Evolutionary conservation across 257 asterid genomes (phyloP).

Genomic region (Rhazya stricta): DNA sequence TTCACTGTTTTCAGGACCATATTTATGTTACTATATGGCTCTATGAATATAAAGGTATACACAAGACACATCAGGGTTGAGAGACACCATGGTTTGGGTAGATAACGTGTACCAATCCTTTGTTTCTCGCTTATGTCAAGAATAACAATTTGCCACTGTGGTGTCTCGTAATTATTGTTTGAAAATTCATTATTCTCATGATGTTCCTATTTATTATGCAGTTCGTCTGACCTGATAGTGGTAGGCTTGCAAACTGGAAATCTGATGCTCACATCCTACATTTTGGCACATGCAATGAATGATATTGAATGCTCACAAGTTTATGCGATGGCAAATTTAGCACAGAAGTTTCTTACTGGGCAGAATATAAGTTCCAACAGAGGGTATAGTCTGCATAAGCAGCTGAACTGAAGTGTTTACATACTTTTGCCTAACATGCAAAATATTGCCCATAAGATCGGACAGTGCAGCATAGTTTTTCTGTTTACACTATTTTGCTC

Average conservation of each 20-base stretch:
- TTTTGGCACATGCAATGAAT: background rate
- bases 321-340: background rate
- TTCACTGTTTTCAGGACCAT: background rate
- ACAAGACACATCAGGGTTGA: background rate
- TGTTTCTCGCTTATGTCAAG: background rate
- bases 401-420: background rate
- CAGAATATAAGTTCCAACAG: background rate
- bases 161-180: background rate
- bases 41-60: background rate
- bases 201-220: background rate
- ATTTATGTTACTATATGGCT: background rate
- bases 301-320: background rate
- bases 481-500: background rate
- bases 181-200: background rate
- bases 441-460: background rate
- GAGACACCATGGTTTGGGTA: background rate
- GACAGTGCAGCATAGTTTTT: background rate
- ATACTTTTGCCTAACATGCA: background rate
- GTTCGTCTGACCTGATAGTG: background rate
- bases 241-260: conserved; percentile 10
- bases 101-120: background rate
- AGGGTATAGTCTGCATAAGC: background rate
- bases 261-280: background rate
- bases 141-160: background rate
- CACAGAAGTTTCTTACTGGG: background rate